Base-by-base conservation (phyloP, 73 alveolate genomes). In the Breviolum minutum region DNA sequence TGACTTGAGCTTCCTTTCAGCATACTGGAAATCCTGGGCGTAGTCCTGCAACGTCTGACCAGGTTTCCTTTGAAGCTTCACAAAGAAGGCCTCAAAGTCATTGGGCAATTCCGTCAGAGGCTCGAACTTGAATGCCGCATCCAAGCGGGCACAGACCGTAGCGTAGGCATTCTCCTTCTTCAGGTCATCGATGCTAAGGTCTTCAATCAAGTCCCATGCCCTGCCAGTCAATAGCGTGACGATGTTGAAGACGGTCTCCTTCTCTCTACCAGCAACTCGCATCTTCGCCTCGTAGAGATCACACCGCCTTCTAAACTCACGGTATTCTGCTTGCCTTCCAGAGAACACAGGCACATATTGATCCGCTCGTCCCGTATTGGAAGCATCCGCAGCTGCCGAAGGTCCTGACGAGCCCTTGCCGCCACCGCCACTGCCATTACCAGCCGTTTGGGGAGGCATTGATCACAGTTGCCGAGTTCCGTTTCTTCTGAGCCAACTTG, bases 221-320 rank as follows among this genome's bases (percentile, higher is more conserved):
- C 54, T 82, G 70, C 91, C 91, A 7, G 54, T 82, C 54, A 82
- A 19, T 19, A 82, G 5, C 29, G 66, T 60, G 63, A 77, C 86
- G 24, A 77, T 12, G 63, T 77, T 77, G 62, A 29, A 77, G n/a
- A 77, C 86, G 14, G 32, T 48, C 91, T 82, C 91, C 14, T 13
- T 9, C 19, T 29, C 48, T 2, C 73, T 6, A 48, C 29, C 29
- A 1, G 62, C 91, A 5, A 82, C 13, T 40, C 54, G 54, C 91
- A 82, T 82, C 91, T 82, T 82, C 24, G 20, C 29, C 73, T 26
- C 24, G 91, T 82, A 82, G 73, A 82, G 20, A 68, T 82, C 91
- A 0, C 9, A 7, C 7, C 91, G 40, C 54, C 54, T 32, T 19
- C 91, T 27, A 48, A 40, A 82, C 71, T 82, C 91, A 11, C 70